phyloP scores from a whole-genome alignment of 352 stramenopile species.

The Poterioochromonas sp. region DNA sequence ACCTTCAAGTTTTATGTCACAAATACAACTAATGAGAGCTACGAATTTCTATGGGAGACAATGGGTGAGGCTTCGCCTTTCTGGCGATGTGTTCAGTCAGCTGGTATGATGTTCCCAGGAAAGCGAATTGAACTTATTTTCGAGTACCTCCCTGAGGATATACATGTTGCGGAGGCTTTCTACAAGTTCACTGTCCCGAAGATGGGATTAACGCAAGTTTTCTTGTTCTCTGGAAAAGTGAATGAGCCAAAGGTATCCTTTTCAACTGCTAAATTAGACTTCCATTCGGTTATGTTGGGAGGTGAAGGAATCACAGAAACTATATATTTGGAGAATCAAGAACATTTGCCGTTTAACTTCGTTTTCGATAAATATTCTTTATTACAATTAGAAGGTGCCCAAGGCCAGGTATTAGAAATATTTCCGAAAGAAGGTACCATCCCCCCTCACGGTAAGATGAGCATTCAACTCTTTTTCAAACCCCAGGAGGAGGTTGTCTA shows the following conservation, averaged over 20 bases:
- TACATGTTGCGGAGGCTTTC: slow-evolving; percentile 75
- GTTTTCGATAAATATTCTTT: slow-evolving; percentile 78
- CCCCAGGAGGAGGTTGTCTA: slow-evolving; percentile 77
- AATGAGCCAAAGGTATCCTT: slow-evolving; percentile 73
- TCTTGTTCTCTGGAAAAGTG: slow-evolving; percentile 79
- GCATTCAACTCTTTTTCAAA: slow-evolving; percentile 74
- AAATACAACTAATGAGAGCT: slow-evolving; percentile 81
- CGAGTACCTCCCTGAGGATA: slow-evolving; percentile 79
- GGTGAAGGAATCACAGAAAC: slow-evolving; percentile 64
- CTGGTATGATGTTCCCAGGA: slow-evolving; percentile 76
- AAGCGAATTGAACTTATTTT: slow-evolving; percentile 90
- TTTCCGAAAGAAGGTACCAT: slow-evolving; percentile 74
- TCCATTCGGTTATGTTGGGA: slow-evolving; percentile 76
- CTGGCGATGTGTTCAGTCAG: slow-evolving; percentile 75
- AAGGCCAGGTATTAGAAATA: slow-evolving; percentile 61
- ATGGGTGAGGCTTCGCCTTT: slow-evolving; percentile 60
- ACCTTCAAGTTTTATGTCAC: slow-evolving; percentile 76
- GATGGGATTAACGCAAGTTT: slow-evolving; percentile 74
- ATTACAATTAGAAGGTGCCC: slow-evolving; percentile 54
- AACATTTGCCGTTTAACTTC: slow-evolving; percentile 84
- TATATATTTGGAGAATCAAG: slow-evolving; percentile 75
- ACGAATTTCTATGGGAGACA: slow-evolving; percentile 81
- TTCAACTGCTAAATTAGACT: slow-evolving; percentile 76
- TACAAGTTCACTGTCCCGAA: slow-evolving; percentile 75
- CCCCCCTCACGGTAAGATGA: slow-evolving; percentile 64